Conservation (phyloP, 768 basidiomycete genomes). For the Leccinellum rugosiceps region DNA sequence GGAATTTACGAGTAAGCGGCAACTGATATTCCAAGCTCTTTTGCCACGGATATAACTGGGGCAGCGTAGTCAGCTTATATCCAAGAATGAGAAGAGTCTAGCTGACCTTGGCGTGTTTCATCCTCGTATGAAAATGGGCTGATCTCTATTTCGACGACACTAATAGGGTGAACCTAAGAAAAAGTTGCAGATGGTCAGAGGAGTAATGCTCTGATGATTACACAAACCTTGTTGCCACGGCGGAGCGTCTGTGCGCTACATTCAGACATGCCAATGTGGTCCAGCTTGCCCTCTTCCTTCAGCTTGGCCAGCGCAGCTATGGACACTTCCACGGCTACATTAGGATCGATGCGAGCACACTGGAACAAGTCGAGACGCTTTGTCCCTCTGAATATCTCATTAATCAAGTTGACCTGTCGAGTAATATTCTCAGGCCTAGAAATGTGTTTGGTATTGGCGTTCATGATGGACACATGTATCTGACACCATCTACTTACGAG, state of each 20-base stretch:
- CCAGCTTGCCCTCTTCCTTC: slow-evolving; percentile 30
- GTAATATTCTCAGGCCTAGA: slow-evolving; percentile 39
- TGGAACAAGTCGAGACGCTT: slow-evolving; percentile 63
- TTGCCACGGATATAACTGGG: slow-evolving; percentile 48
- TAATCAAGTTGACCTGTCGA: slow-evolving; percentile 43
- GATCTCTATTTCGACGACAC: slow-evolving; percentile 65
- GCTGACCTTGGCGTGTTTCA: slow-evolving; percentile 42
- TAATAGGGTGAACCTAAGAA: slow-evolving; percentile 49
- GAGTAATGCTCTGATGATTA: not conserved
- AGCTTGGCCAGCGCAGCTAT: slow-evolving; percentile 43
- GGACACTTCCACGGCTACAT: slow-evolving; percentile 44
- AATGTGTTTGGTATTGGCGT: not conserved
- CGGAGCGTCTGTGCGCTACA: slow-evolving; percentile 47
- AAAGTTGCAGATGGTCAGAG: not conserved
- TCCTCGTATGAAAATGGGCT: slow-evolving; percentile 59
- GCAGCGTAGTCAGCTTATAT: not conserved
- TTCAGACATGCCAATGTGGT: slow-evolving; percentile 60
- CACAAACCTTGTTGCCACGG: slow-evolving; percentile 28
- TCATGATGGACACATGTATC: not conserved
- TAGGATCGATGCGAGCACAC: slow-evolving; percentile 46
- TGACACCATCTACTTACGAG: slow-evolving; percentile 23
- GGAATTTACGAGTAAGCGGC: slow-evolving; percentile 53
- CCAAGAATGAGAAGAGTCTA: not conserved
- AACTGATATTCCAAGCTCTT: slow-evolving; percentile 56
- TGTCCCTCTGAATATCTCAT: slow-evolving; percentile 44